A percentile compares a stretch with the other conserved stretches of the same genome.
These are phyloP conservation scores for Leishmania major DNA, from an alignment of 208 protist species.

Conservation along the genomic window DNA sequence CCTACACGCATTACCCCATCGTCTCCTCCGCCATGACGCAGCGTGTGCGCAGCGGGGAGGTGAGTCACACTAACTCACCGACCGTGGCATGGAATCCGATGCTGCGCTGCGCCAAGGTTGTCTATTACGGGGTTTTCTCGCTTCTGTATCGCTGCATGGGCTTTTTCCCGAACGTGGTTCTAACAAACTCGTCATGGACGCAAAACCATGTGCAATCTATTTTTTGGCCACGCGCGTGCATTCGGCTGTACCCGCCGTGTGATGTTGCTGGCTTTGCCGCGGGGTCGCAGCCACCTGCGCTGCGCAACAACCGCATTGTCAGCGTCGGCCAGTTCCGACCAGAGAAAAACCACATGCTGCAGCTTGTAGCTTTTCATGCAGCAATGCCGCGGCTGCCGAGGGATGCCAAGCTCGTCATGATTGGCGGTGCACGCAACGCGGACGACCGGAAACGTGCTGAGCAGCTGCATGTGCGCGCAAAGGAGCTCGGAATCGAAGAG, in stretches of 20 bases:
- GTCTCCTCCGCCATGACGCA: constrained; percentile 90
- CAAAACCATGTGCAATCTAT: constrained; percentile 88
- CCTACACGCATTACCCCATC: constrained; percentile 99
- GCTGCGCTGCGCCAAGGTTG: constrained; percentile 70
- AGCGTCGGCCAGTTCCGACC: constrained; percentile 97
- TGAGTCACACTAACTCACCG: constrained; percentile 81
- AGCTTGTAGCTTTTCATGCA: constrained; percentile 89
- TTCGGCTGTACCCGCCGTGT: constrained; percentile 94
- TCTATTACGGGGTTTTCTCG: constrained; percentile 92
- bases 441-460: constrained; percentile 77
- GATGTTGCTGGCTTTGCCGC: constrained; percentile 60
- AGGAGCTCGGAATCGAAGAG: constrained; percentile 56
- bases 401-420: constrained; percentile 73
- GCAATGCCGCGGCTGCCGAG: constrained; percentile 39
- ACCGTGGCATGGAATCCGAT: constrained; percentile 41
- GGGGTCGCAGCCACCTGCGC: constrained; percentile 29
- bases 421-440: constrained; percentile 86
- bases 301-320: constrained; percentile 78
- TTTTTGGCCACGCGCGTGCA: constrained; percentile 60
- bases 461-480: constrained; percentile 41
- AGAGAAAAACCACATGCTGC: constrained; percentile 98
- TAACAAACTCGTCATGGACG: constrained; percentile 98
- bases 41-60: constrained; percentile 47
- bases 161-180: constrained; percentile 68
- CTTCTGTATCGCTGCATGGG: constrained; percentile 91